phyloP scores from a whole-genome alignment of 352 stramenopile species.

The Phytophthora ohioensis region DNA sequence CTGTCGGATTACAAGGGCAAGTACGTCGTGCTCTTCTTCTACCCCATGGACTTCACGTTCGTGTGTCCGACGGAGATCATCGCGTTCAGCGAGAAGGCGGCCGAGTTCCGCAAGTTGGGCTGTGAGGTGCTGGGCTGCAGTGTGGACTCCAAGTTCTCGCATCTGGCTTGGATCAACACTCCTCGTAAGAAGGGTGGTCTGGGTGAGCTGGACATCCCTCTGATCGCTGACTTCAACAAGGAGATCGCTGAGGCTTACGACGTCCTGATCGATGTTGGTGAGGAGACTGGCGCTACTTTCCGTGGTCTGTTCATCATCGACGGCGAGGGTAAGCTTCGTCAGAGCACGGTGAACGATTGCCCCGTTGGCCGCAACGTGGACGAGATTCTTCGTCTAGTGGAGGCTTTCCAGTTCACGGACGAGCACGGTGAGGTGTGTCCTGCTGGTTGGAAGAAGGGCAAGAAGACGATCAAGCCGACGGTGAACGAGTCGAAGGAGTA shows the following conservation, averaged over 20 bases:
- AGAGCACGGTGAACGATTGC: constrained; percentile 91
- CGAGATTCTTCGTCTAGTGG: constrained; percentile 88
- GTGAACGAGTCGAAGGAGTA: constrained; percentile 76
- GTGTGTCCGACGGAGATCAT: constrained; percentile 93
- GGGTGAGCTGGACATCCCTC: constrained; percentile 91
- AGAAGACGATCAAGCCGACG: constrained; percentile 89
- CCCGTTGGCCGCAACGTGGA: constrained; percentile 90
- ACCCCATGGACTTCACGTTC: constrained; percentile 93
- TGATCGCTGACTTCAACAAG: constrained; percentile 92
- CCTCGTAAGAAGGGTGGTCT: constrained; percentile 90
- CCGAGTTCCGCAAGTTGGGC: constrained; percentile 78
- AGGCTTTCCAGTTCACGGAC: constrained; percentile 92
- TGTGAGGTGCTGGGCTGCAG: constrained; percentile 80
- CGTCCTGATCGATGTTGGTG: constrained; percentile 74
- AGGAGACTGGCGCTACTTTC: constrained; percentile 74
- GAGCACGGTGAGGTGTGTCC: constrained; percentile 92
- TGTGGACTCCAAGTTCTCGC: constrained; percentile 89
- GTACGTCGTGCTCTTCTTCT: constrained; percentile 94
- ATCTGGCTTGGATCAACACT: constrained; percentile 90
- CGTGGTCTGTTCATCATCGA: constrained; percentile 93
- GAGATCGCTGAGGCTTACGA: constrained; percentile 79
- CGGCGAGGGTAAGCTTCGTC: constrained; percentile 75
- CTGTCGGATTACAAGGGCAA: constrained; percentile 89
- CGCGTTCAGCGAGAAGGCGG: constrained; percentile 80
- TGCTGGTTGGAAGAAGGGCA: constrained; percentile 90